Percentiles rank a stretch among this genome's conserved stretches.
phyloP scores from a whole-genome alignment of 371 early-diverging fungal species.

The Apophysomyces elegans region DNA sequence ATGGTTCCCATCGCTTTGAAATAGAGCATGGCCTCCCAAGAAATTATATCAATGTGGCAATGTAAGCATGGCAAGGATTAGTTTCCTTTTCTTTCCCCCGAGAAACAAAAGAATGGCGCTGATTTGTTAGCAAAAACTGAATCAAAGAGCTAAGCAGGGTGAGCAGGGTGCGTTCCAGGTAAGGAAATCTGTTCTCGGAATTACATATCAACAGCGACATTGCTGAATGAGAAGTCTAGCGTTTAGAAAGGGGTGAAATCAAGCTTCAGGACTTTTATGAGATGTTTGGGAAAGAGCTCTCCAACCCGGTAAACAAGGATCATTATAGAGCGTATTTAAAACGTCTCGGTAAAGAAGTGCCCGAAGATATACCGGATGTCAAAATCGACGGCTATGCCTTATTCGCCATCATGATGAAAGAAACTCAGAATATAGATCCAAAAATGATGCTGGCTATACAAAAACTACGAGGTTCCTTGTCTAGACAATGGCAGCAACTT shows the following conservation, averaged over 20 bases:
- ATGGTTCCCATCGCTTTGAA: conserved; percentile 77
- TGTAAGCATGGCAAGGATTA: conserved; percentile 49
- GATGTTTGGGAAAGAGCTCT: conserved; percentile 68
- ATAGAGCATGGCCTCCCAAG: conserved; percentile 65
- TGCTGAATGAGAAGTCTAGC: not conserved
- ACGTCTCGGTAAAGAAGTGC: conserved; percentile 49
- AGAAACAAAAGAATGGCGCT: too few species aligned
- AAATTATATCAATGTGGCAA: conserved; percentile 83
- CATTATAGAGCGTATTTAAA: conserved; percentile 54
- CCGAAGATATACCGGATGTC: conserved; percentile 43
- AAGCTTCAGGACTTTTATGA: conserved; percentile 64
- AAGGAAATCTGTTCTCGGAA: not conserved
- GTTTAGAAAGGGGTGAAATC: conserved; percentile 59
- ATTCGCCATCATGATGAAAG: conserved; percentile 75
- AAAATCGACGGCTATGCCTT: conserved; percentile 68
- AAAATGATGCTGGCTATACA: conserved; percentile 62
- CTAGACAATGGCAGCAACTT: not conserved
- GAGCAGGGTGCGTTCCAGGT: conserved; percentile 72
- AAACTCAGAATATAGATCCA: conserved; percentile 56
- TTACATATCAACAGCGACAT: too few species aligned
- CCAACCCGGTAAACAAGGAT: conserved; percentile 57
- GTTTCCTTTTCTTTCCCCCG: too few species aligned
- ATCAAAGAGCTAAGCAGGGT: conserved; percentile 53
- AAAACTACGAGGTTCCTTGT: conserved; percentile 45
- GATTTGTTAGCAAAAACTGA: not conserved